These are phyloP conservation scores for Medakamo hakoo DNA, from an alignment of 139 green algal species.

Conservation along the genomic window DNA sequence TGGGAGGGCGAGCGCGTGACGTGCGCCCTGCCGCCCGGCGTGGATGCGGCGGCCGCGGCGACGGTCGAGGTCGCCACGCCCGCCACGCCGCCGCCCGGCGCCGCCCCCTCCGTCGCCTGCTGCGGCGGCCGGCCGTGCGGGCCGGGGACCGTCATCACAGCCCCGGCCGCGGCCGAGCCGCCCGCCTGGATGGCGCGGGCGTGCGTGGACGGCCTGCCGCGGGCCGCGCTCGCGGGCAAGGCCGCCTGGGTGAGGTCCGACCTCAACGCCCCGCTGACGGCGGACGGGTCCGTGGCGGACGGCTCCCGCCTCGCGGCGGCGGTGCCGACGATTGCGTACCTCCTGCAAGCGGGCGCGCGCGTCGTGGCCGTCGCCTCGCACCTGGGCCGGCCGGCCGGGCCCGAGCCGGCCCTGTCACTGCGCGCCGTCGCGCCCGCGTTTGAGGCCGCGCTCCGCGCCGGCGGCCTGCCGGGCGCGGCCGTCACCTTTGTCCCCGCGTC, in stretches of 20 bases:
- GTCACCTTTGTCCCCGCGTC: neutral
- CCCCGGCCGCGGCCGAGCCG: no score
- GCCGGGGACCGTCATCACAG: no score
- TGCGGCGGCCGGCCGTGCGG: no score
- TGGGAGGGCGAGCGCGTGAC: no score
- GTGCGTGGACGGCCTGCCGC: slow-evolving; percentile 63
- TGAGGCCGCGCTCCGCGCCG: neutral
- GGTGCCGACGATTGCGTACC: neutral
- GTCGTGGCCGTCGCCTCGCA: neutral
- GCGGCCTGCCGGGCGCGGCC: neutral
- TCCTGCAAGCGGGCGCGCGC: neutral
- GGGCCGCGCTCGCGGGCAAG: slow-evolving; percentile 86
- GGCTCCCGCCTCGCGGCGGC: neutral
- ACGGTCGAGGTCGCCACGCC: no score
- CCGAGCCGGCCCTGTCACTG: neutral
- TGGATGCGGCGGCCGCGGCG: no score
- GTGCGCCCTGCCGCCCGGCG: no score
- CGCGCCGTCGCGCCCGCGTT: neutral
- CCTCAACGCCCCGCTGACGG: slow-evolving; percentile 94
- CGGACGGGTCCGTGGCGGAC: slow-evolving; percentile 7
- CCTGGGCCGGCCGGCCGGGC: neutral
- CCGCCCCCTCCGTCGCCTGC: no score
- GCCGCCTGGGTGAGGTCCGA: slow-evolving; percentile 64
- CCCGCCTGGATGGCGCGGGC: neutral
- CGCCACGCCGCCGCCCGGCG: no score